Evolutionary conservation across 192 early-diverging fungal species (phyloP).

Genomic region (Coemansia sp.): DNA sequence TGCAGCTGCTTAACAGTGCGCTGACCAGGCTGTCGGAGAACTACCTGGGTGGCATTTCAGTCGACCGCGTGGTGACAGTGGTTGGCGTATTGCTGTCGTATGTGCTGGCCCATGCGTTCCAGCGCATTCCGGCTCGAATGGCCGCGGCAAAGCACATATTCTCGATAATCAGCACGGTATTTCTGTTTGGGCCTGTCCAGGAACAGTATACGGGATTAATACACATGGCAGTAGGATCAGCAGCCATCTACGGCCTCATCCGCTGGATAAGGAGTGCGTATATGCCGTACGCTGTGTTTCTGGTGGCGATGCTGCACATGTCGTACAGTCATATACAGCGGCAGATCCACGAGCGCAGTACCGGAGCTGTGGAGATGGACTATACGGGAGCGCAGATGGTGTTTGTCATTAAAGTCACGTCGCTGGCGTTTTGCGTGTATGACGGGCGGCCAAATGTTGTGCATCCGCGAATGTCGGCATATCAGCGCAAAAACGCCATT

Average conservation of each 20-base stretch:
- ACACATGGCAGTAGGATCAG: slow-evolving; percentile 54
- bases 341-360: slow-evolving; percentile 32
- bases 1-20: slow-evolving; percentile 30
- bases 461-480: slow-evolving; percentile 42
- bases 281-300: slow-evolving; percentile 62
- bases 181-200: slow-evolving; percentile 59
- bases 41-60: slow-evolving; percentile 54
- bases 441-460: slow-evolving; percentile 62
- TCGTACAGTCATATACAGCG: slow-evolving; percentile 55
- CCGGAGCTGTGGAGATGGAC: slow-evolving; percentile 64
- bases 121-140: slow-evolving; percentile 56
- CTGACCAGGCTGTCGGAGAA: slow-evolving; percentile 24
- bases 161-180: slow-evolving; percentile 57
- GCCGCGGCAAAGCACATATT: slow-evolving; percentile 56
- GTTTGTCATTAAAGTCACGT: slow-evolving; percentile 87
- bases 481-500: slow-evolving; percentile 69
- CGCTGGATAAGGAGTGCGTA: slow-evolving; percentile 38
- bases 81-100: slow-evolving; percentile 60
- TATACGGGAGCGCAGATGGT: slow-evolving; percentile 93
- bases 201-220: slow-evolving; percentile 60
- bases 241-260: slow-evolving; percentile 60
- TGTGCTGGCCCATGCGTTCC: slow-evolving; percentile 58
- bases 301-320: slow-evolving; percentile 66
- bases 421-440: slow-evolving; percentile 79
- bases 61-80: slow-evolving; percentile 62